phyloP scores from a whole-genome alignment of 306 rosid species.

The Erythrophleum fordii region DNA sequence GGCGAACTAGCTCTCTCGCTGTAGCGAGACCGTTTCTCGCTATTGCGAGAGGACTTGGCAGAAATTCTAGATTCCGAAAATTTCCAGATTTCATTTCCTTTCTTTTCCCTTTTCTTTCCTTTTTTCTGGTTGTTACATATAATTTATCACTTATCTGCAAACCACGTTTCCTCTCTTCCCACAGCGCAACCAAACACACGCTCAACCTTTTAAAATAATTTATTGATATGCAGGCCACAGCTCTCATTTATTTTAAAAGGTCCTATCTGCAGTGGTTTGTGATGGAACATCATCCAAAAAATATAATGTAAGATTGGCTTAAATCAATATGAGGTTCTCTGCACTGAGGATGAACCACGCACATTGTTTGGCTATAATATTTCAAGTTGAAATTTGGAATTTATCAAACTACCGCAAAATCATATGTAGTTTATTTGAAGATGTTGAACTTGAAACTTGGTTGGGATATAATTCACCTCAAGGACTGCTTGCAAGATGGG shows the following conservation, averaged over 20 bases:
- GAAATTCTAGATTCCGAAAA: no score
- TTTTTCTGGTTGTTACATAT: no score
- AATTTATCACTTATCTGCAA: no score
- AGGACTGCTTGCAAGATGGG: slow-evolving; percentile 27
- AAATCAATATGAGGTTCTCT: slow-evolving; percentile 15
- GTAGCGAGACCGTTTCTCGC: no score
- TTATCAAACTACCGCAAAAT: slow-evolving; percentile 30
- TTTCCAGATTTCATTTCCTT: no score
- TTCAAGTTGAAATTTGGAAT: slow-evolving; percentile 22
- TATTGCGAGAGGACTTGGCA: no score
- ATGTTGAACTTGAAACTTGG: slow-evolving; percentile 22
- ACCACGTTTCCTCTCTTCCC: no score
- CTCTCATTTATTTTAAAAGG: slow-evolving; percentile 92
- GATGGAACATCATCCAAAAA: slow-evolving; percentile 95
- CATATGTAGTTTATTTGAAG: slow-evolving; percentile 24
- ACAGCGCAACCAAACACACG: no score
- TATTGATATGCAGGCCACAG: slow-evolving; percentile 75
- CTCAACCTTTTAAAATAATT: slow-evolving; percentile 38
- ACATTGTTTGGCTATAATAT: slow-evolving; percentile 14
- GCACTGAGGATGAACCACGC: slow-evolving; percentile 11
- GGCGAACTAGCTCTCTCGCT: no score
- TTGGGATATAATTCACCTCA: slow-evolving; percentile 21
- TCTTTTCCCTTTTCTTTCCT: no score
- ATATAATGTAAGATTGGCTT: slow-evolving; percentile 74
- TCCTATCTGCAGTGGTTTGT: slow-evolving; percentile 92